These are phyloP conservation scores for Capsella bursapastoris DNA, from an alignment of 345 rosid genomes.

Conservation along the genomic window DNA sequence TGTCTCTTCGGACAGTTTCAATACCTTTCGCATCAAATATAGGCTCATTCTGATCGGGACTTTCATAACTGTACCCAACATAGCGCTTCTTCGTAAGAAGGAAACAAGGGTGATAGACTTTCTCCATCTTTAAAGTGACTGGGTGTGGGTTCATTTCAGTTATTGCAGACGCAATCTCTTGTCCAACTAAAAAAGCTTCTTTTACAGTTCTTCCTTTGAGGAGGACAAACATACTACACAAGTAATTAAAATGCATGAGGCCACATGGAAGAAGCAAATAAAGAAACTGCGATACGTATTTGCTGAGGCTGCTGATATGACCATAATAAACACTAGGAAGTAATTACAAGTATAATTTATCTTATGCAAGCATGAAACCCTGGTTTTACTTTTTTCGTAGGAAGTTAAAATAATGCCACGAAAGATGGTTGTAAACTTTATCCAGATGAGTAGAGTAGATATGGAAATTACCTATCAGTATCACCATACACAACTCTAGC, in stretches of 20 bases:
- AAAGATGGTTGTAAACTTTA: conserved; percentile 14
- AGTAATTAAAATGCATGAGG: conserved; percentile 36
- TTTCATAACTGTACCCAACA: conserved; percentile 95
- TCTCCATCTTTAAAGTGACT: conserved; percentile 92
- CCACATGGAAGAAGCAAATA: conserved; percentile 22
- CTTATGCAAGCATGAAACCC: conserved; percentile 9
- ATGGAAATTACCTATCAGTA: conserved; percentile 77
- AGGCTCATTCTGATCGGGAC: conserved; percentile 72
- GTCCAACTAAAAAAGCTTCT: conserved; percentile 76
- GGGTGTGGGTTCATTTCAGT: conserved; percentile 93
- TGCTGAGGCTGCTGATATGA: conserved; percentile 13
- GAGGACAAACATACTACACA: conserved; percentile 93
- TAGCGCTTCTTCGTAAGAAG: conserved; percentile 96
- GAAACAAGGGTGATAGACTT: conserved; percentile 92
- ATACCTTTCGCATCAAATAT: conserved; percentile 95
- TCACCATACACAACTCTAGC: conserved; percentile 94
- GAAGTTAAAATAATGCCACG: conserved; percentile 13
- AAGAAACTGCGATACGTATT: conserved; percentile 10
- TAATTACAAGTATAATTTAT: background rate
- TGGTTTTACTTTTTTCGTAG: conserved; percentile 1
- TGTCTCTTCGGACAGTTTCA: conserved; percentile 96
- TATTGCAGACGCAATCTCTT: conserved; percentile 84
- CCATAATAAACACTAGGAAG: background rate
- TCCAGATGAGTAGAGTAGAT: conserved; percentile 16
- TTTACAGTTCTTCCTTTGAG: conserved; percentile 75